Evolutionary conservation across 345 rosid species (phyloP), one percentile per base, ranked within the genome.

Genomic region (Aurinia saxatilis): DNA sequence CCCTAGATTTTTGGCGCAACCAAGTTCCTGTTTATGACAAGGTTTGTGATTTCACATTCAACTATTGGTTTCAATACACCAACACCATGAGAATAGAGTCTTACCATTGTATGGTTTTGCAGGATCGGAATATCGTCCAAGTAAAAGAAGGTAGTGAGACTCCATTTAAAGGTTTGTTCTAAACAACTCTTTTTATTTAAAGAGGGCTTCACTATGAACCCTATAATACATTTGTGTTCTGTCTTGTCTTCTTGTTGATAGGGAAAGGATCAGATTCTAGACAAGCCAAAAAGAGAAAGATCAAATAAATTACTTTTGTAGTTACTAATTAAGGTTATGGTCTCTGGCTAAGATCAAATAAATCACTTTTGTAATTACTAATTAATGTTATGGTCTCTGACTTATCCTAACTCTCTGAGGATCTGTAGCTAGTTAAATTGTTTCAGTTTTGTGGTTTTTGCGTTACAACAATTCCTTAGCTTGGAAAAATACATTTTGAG

Each of bases 1-100:
- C 78, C 14, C 67, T 91, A 44, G 86, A 86, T 49, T 91, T 76
- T 75, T 91, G 96, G 96, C 88, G 89, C 58, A 86, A 88, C 73
- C 84, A 91, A 80, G 52, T 81, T 52, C 79, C 91, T 14, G 76
- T 91, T 56, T 88, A 91, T 71, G 95, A 84, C 72, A 0, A 11
- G 71, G 71, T 65, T 65, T 34, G 61, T 41, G 53, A 50, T 17
- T 11, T 34, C 16, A 34, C 12, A 41, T 27, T 27, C 5, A 1
- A 27, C 6, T 27, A 4, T 5, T 6, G 6, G 31, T 10, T 12
- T 29, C 7, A 48, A 3, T 13, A 40, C 15, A 30, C 16, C 25
- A 11, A 48, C 50, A 17, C 25, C 75, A 48, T 13, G 11, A 14
- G 10, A 27, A 56, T n/a, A 57, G 25, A 48, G 34, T 16, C 11